Base-by-base conservation (phyloP, 2,329 filamentous ascomycete genomes). In the Passalora sequoiae region DNA sequence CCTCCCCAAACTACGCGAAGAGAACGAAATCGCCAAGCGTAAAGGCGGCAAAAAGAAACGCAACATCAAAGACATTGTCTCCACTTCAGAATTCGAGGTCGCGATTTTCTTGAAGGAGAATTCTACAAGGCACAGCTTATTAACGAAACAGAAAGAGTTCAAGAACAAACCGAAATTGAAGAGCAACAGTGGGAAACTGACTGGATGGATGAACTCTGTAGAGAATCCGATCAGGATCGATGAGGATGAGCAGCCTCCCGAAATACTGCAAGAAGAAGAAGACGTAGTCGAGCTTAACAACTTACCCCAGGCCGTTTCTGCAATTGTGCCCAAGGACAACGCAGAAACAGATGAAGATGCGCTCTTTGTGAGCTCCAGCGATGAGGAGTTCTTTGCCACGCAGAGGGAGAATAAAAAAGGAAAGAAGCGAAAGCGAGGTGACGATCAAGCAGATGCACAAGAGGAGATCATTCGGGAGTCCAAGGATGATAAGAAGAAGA, bases 91-190 rank as follows among this genome's bases (percentile, higher is more conserved):
- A 55, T 98, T 96, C 61, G 89, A 97, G 62, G 88, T 96, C 10
- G 86, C 89, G 27, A 85, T 98, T 53, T 97, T 96, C 68, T 73
- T 98, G 53, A 94, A 86, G 33, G 87, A 95, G 64, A 85, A 84
- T 6, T 82, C 79, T 39, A 89, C 84, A 3, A 80, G 89, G 10
- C 92, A 97, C 69, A 86, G 88, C 24, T 72, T 98, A 27, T 75
- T 97, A 45, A 84, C 82, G 43, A 94, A 92, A 65, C 81, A 86
- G 57, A 96, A 95, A 67, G 75, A 79, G 13, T 89, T 73, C 50
- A 61, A 60, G n/a, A 62, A 69, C 29, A 67, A 69, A 53, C 53
- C 54, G 19, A 64, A 61, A 37, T 56, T 75, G 33, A 66, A 66
- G 49, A 70, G 68, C 45, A 73, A 69, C 24, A 63, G 68, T 10